Base-by-base conservation (phyloP, 192 early-diverging fungal genomes). In the Coemansia sp. region DNA sequence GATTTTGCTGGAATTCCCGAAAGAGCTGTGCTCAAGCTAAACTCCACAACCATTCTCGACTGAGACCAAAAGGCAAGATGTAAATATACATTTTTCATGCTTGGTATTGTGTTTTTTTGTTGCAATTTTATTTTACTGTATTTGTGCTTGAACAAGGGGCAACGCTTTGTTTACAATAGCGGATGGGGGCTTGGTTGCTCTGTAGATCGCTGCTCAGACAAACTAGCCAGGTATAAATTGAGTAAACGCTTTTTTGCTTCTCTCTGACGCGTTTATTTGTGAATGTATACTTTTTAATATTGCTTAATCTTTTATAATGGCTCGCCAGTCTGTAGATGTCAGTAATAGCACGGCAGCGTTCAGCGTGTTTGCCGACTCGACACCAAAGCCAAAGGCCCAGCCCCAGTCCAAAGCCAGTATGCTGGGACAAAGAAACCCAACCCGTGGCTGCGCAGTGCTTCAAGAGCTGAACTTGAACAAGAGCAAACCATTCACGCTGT, bases 1-100 rank as follows among this genome's bases (percentile, higher is more conserved):
- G 67, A 82, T 36, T 76, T 82, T 69, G 58, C 64, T 17, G 79
- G 79, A 21, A 68, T 81, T 23, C 72, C 78, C 9, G 54, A 34
- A 38, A 50, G 51, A 6, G 72, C 78, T 3, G 69, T 74, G 58
- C 69, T 81, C 26, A 81, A 81, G 66, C 69, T 81, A 9, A 81
- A 81, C 49, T 68, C 72, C 15, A 66, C 66, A 12, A 69, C 71
- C 10, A 72, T 72, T 23, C 64, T 72, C 28, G 75, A 78, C 37
- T 78, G 38, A 54, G 21, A 25, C 58, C 20, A 52, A 34, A 34
- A 34, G 31, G 31, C 42, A 48, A 22, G 25, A 52, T 62, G 60
- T 62, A 38, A 38, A 62, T 36, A 53, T 23, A 60, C 36, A 60
- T 9, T 38, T 40, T 38, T 40, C 31, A 12, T 26, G 47, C 47